Evolutionary conservation across 148 eudicot genomes (phyloP).

Genomic region (Diospyros kaki): DNA sequence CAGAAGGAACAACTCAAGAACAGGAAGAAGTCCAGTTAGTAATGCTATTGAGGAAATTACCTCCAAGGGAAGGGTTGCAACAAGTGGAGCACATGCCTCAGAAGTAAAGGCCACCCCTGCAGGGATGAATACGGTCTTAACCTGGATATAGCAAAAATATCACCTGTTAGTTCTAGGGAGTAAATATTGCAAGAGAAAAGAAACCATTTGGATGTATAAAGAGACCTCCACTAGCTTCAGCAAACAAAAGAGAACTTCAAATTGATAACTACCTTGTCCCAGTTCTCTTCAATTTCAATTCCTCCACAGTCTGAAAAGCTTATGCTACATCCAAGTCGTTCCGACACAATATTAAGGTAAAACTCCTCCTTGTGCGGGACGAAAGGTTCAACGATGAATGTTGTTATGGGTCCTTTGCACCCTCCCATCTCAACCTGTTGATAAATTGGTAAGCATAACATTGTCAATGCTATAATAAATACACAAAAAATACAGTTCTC

Average conservation of each 20-base stretch:
- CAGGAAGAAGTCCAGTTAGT: too few species aligned
- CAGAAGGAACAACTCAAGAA: background rate
- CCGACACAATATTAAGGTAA: slow-evolving; percentile 90
- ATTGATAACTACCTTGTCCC: slow-evolving; percentile 77
- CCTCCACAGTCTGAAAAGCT: slow-evolving; percentile 99
- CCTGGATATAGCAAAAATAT: slow-evolving; percentile 48
- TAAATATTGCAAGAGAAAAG: background rate
- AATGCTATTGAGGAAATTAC: slow-evolving; percentile 31
- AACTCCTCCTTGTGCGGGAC: slow-evolving; percentile 92
- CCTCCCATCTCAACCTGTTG: slow-evolving; percentile 92
- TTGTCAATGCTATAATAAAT: slow-evolving; percentile 13
- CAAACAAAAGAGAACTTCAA: background rate
- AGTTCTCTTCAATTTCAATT: slow-evolving; percentile 98
- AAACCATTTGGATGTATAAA: background rate
- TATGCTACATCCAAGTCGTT: slow-evolving; percentile 84
- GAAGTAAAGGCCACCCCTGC: slow-evolving; percentile 74
- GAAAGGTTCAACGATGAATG: slow-evolving; percentile 95
- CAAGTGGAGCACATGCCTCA: slow-evolving; percentile 90
- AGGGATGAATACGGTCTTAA: slow-evolving; percentile 78
- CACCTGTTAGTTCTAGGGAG: background rate
- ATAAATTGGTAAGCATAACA: background rate
- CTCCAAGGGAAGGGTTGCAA: slow-evolving; percentile 96
- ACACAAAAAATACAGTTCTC: background rate
- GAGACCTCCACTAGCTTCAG: background rate
- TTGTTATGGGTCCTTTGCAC: slow-evolving; percentile 97